Base-by-base conservation (phyloP, 2,329 filamentous ascomycete genomes). In the Akanthomyces lecanii region DNA sequence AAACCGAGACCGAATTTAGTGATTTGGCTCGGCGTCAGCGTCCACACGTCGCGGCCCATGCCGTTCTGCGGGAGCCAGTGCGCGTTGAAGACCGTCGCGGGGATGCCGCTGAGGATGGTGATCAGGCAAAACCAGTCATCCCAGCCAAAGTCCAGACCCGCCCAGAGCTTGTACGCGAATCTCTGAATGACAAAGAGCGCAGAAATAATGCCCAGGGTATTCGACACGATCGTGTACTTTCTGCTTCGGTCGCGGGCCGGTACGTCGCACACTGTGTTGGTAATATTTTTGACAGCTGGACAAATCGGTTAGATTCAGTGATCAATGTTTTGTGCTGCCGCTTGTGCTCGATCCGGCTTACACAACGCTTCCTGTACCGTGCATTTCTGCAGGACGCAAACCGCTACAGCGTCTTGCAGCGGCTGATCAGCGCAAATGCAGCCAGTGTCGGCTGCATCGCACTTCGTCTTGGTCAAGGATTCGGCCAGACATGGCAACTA, bases 1-100 rank as follows among this genome's bases (percentile, higher is more conserved):
- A 77, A 75, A 51, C 62, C 73, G 3, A 67, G 61, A 7, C 65
- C 69, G 23, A 74, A 75, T 1, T 60, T 40, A 53, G 66, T 69
- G 45, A 71, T 69, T 44, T 69, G 66, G 14, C 62, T 25, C 4
- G 65, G 33, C 5, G 51, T 61, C 0, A 76, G 58, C 3, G 73
- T 75, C 74, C 74, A 76, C 28, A 76, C 68, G 25, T 76, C 74
- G 8, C 64, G 66, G 2, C 74, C 74, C n/a, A 75, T 63, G 7
- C 53, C 74, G 40, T 71, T 68, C 1, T 67, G 65, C 0, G 67
- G 64, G 0, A 72, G 65, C 3, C 67, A 67, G 16, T 65, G 63
- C 16, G 69, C 55, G 54, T 68, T 69, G 57, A 74, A 65, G 21
- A 69, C 64, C 0, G 66, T 67, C 28, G 66, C 68, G 0, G 69